Evolutionary conservation across 73 alveolate species (phyloP), one percentile per base, ranked within the genome.

Genomic region (Tetrahymena borealis): DNA sequence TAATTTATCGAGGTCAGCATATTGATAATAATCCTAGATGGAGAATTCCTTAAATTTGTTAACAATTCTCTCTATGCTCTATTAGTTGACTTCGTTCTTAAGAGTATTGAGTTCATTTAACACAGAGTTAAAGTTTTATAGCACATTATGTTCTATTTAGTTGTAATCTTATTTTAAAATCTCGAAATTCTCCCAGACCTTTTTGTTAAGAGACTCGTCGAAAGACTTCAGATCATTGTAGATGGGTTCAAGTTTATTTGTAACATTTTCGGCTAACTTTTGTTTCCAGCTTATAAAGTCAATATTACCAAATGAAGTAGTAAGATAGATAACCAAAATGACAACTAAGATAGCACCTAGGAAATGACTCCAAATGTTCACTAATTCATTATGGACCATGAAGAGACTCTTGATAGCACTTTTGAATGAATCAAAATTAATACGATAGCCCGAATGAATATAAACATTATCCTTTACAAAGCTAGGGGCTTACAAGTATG

Each of bases 281-380:
- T 60, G 28, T n/a, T 60, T 60, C 38, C n/a, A 32, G 9, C 85
- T 60, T 24, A 60, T 35, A n/a, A 60, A 60, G 28, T 60, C 85
- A 35, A 60, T 60, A 35, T 60, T 60, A 24, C 85, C 85, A 18
- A 60, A 60, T 3, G 85, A 60, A 60, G 85, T 60, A 15, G 85
- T 60, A 10, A 93, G 78, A 33, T 93, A 93, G 13, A 93, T 32
- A 12, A 93, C 79, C 38, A 93, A 39, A 24, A 93, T n/a, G 38
- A 93, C 28, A 33, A 92, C 91, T 12, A 93, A 38, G 32, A 93
- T 78, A 20, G 95, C 96, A 28, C 99, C 99, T 78, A 97, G 78
- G 20, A 98, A 39, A 91, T 98, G 99, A 77, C 97, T 96, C 99
- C 99, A 98, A 39, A 98, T 96, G 94, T 98, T 98, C 41, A 97